phyloP scores from a whole-genome alignment of 441 rosid species.

The Dalechampia spathulata region DNA sequence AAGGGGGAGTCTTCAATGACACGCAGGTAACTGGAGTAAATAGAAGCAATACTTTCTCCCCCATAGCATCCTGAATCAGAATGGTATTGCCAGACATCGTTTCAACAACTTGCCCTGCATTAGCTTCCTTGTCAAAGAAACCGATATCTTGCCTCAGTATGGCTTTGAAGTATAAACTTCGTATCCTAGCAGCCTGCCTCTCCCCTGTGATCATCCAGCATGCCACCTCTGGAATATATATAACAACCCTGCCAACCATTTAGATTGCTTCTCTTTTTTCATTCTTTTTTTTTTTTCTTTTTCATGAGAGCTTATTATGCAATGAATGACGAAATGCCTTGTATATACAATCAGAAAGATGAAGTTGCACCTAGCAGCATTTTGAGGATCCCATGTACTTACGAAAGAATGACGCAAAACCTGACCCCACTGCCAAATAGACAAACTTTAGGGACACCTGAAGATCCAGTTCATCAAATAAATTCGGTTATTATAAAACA shows the following conservation, averaged over 20 bases:
- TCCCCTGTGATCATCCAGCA: slow-evolving; percentile 80
- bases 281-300: background rate
- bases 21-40: background rate
- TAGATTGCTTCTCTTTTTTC: too few relatives aligned
- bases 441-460: slow-evolving; percentile 55
- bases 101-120: slow-evolving; percentile 65
- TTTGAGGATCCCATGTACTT: slow-evolving; percentile 21
- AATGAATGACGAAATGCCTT: background rate
- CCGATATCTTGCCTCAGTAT: slow-evolving; percentile 69
- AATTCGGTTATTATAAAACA: background rate
- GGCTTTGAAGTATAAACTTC: slow-evolving; percentile 54
- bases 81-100: slow-evolving; percentile 82
- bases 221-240: slow-evolving; percentile 50
- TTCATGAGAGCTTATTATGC: background rate
- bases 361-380: background rate
- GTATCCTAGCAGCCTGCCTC: slow-evolving; percentile 64
- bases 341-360: background rate
- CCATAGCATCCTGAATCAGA: slow-evolving; percentile 78
- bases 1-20: background rate
- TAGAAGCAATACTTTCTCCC: slow-evolving; percentile 53
- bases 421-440: slow-evolving; percentile 55
- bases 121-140: slow-evolving; percentile 63
- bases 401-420: slow-evolving; percentile 57
- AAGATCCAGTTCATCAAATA: background rate
- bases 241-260: background rate